phyloP scores from a whole-genome alignment of 2,329 filamentous ascomycete species.

The Thielaviopsis euricoi region DNA sequence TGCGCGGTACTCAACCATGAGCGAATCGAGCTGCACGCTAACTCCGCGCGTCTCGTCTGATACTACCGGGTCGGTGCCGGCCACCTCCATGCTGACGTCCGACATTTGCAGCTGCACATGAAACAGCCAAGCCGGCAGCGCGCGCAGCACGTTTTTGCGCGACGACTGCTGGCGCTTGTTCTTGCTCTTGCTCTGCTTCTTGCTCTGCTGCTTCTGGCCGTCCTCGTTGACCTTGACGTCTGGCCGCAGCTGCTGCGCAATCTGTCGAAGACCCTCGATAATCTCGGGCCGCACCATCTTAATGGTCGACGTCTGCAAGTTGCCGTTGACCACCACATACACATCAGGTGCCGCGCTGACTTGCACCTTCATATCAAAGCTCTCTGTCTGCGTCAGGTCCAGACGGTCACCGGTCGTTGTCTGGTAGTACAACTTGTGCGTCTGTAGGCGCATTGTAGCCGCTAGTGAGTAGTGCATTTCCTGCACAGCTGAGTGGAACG shows the following conservation, averaged over 20 bases:
- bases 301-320: conserved; percentile 70
- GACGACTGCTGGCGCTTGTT: conserved; percentile 30
- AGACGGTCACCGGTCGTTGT: conserved; percentile 69
- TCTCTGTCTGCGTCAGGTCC: conserved; percentile 75
- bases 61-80: conserved; percentile 70
- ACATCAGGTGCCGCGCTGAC: conserved; percentile 75
- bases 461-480: conserved; percentile 76
- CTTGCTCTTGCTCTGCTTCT: conserved; percentile 21
- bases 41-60: conserved; percentile 69
- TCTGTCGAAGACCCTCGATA: conserved; percentile 78
- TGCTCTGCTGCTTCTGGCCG: background rate
- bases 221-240: conserved; percentile 35
- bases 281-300: conserved; percentile 88
- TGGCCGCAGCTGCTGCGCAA: conserved; percentile 65
- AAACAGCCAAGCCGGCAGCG: conserved; percentile 67
- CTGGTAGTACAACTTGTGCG: conserved; percentile 88
- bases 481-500: conserved; percentile 75
- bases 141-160: conserved; percentile 58
- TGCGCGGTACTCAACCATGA: conserved; percentile 76
- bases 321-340: conserved; percentile 63
- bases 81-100: conserved; percentile 80
- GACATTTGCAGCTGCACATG: conserved; percentile 73
- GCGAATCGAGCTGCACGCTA: conserved; percentile 72
- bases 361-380: conserved; percentile 71
- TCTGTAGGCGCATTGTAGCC: conserved; percentile 66